Evolutionary conservation across 305 asterid genomes (phyloP).

Genomic region (Nicotiana rustica): DNA sequence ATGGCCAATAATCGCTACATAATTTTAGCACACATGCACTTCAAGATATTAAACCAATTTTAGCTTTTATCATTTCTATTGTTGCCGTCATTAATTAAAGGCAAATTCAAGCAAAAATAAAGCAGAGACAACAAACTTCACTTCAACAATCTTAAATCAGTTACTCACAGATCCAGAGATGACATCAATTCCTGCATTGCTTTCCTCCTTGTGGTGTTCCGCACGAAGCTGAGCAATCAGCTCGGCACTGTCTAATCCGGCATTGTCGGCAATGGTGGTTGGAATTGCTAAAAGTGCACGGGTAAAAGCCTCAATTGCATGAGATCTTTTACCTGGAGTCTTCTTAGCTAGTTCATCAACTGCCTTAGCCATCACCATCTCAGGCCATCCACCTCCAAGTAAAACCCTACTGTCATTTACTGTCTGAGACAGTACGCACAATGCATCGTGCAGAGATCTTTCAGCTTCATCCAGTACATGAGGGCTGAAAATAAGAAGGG

Average conservation of each 20-base stretch:
- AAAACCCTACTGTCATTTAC: conserved; percentile 89
- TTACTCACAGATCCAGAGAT: conserved; percentile 84
- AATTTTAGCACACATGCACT: conserved; percentile 17
- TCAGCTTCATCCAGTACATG: conserved; percentile 97
- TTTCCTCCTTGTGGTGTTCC: conserved; percentile 80
- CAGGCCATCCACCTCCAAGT: conserved; percentile 98
- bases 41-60: background rate
- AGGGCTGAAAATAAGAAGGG: conserved; percentile 54
- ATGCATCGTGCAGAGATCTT: conserved; percentile 89
- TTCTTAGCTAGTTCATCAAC: conserved; percentile 88
- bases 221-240: conserved; percentile 90
- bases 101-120: background rate
- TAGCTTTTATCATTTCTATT: background rate
- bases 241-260: conserved; percentile 95
- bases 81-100: background rate
- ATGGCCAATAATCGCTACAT: conserved; percentile 57
- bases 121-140: conserved; percentile 11
- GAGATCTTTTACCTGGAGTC: conserved; percentile 88
- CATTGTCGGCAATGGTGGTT: conserved; percentile 89
- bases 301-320: conserved; percentile 93
- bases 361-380: conserved; percentile 96
- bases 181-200: conserved; percentile 87
- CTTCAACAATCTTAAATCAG: background rate
- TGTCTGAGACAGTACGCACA: conserved; percentile 91
- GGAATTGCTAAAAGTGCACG: conserved; percentile 86